Conservation (phyloP, 2,329 filamentous ascomycete genomes). For the Trichoderma simmonsii region DNA sequence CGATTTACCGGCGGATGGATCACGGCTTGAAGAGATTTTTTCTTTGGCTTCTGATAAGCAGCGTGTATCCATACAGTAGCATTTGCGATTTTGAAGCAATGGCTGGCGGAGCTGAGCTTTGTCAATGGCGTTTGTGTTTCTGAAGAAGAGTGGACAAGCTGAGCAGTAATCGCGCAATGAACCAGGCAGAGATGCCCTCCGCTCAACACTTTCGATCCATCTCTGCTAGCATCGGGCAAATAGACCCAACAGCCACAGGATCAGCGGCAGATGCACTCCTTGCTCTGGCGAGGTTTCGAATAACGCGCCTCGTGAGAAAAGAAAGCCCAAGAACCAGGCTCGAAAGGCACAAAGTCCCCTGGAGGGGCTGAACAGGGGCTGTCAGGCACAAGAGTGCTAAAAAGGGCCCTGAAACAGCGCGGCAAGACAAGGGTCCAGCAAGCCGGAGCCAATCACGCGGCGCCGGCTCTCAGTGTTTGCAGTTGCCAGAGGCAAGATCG, state of each 20-base stretch:
- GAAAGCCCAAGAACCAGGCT: background rate
- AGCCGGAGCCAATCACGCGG: background rate
- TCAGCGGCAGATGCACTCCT: background rate
- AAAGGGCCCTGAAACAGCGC: constrained; percentile 2
- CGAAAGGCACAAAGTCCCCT: background rate
- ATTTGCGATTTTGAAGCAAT: background rate
- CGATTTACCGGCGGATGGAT: background rate
- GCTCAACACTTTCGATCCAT: background rate
- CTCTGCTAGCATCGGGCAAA: background rate
- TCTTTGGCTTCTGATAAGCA: background rate
- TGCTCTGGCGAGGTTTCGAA: background rate
- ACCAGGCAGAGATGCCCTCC: background rate
- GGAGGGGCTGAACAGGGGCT: background rate
- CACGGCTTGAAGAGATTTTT: constrained; percentile 3
- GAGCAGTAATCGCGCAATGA: background rate
- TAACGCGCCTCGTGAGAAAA: background rate
- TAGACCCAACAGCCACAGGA: background rate
- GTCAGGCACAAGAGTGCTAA: background rate
- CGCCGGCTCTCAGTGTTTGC: background rate
- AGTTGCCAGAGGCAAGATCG: background rate
- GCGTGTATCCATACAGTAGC: background rate
- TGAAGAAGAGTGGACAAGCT: background rate
- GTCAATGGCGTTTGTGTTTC: background rate
- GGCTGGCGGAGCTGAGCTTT: background rate
- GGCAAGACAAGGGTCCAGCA: background rate